phyloP scores from a whole-genome alignment of 106 monocot species.

The Dendrobium huoshanense region DNA sequence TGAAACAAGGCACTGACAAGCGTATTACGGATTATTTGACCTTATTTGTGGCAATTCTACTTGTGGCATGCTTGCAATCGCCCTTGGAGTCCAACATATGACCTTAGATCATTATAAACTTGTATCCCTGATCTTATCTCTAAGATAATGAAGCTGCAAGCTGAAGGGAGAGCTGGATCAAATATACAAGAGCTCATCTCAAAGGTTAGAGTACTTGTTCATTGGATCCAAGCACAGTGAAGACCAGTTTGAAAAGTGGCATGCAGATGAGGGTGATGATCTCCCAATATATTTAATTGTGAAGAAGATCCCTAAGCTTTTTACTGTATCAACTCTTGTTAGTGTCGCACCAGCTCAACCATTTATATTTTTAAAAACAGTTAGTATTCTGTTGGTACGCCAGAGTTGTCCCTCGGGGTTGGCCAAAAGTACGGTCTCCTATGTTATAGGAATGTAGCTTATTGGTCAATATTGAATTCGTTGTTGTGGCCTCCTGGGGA shows the following conservation, averaged over 20 bases:
- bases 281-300: conserved; percentile 93
- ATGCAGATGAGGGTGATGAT: conserved; percentile 96
- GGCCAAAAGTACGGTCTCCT: no score
- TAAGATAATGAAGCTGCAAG: conserved; percentile 94
- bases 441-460: no score
- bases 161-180: conserved; percentile 96
- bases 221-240: conserved; percentile 99
- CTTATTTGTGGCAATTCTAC: conserved; percentile 97
- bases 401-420: no score
- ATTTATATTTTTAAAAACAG: conserved; percentile 47
- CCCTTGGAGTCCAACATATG: conserved; percentile 90
- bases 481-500: no score
- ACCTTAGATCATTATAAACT: conserved; percentile 87
- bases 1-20: conserved; percentile 87
- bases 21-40: conserved; percentile 95
- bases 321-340: conserved; percentile 88
- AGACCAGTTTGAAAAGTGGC: conserved; percentile 94
- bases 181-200: conserved; percentile 97
- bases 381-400: no score
- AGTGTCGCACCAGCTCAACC: conserved; percentile 93
- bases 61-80: conserved; percentile 98
- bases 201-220: conserved; percentile 94
- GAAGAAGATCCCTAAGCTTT: conserved; percentile 85
- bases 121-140: conserved; percentile 85
- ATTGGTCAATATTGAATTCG: no score